Conservation (phyloP, 768 basidiomycete species). For the Mycena floridula region DNA sequence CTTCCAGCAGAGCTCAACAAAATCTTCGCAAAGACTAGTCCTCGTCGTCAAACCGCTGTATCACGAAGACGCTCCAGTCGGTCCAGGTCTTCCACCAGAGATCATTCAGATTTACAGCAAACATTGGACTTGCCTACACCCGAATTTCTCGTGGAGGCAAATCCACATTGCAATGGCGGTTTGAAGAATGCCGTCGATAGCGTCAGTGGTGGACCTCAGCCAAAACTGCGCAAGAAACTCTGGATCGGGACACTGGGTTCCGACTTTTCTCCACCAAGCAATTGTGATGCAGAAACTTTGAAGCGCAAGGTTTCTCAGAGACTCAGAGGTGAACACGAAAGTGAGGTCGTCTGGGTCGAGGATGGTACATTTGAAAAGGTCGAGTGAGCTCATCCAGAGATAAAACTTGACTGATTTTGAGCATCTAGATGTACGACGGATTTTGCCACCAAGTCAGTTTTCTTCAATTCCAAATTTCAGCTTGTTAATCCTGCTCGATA, state of each 20-base stretch:
- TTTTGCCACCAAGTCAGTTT: conserved; percentile 92
- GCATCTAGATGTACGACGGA: conserved; percentile 78
- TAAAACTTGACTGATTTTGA: no score
- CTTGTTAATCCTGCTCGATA: no score
- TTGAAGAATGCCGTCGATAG: conserved; percentile 77
- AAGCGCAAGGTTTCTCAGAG: neutral
- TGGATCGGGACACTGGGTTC: conserved; percentile 73
- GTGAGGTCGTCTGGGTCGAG: conserved; percentile 72
- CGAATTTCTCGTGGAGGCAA: conserved; percentile 28
- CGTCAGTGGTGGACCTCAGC: conserved; percentile 29
- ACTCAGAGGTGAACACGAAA: conserved; percentile 12
- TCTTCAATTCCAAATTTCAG: no score
- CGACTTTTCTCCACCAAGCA: neutral
- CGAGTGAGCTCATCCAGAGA: no score
- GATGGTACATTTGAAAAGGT: conserved; percentile 73
- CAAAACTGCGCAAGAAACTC: conserved; percentile 25
- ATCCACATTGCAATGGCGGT: conserved; percentile 77
- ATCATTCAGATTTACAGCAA: neutral
- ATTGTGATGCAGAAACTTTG: neutral
- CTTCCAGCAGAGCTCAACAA: neutral
- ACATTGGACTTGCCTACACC: neutral
- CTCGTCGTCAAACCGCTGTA: neutral
- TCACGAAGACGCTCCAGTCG: neutral
- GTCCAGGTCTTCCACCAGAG: neutral
- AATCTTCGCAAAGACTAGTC: neutral